Evolutionary conservation across 2,329 filamentous ascomycete genomes (phyloP), one percentile per base, ranked within the genome.

Genomic region (Colletotrichum tabaci): DNA sequence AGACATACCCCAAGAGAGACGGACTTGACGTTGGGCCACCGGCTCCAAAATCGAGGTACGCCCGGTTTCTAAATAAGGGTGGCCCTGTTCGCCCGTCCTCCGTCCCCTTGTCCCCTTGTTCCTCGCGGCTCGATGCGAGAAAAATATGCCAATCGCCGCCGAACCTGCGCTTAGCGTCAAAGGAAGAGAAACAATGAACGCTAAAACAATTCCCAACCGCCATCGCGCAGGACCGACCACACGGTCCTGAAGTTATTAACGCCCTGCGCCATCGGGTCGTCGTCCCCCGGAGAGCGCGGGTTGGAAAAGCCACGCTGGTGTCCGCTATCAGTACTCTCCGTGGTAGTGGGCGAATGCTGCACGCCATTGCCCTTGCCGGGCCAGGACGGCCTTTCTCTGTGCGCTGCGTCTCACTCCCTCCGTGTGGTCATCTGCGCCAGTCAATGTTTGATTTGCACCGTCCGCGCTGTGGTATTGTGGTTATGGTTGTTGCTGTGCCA

Each of bases 11-110:
- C 8, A 35, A 35, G 30, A 35, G 30, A 35, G 30, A 35, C 30
- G n/a, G 44, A 38, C 13, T 52, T 40, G 50, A 66, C 55, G 38
- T 70, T 66, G 60, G 47, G 18, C 52, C 30, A 35, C 30, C 30
- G 30, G 30, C 35, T 46, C 38, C 38, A 44, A 18, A 10, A 30
- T 65, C 53, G 18, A 26, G 15, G 21, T 6, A 7, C 44, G 38
- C 23, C 61, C 38, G 46, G 18, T 44, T 61, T 67, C 63, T 67
- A 67, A 71, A 71, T 56, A 57, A 67, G 67, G 15, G 30, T 35
- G 46, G 26, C 52, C 12, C 35, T 12, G 15, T 38, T 7, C 38
- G 16, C 18, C 52, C 18, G 40, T 10, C 23, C 18, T 5, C 21
- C n/a, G 30, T n/a, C 35, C n/a, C 44, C 30, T 8, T 18, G 38